These are phyloP conservation scores for Exidia glandulosa DNA, from an alignment of 768 basidiomycete species.

Conservation along the genomic window DNA sequence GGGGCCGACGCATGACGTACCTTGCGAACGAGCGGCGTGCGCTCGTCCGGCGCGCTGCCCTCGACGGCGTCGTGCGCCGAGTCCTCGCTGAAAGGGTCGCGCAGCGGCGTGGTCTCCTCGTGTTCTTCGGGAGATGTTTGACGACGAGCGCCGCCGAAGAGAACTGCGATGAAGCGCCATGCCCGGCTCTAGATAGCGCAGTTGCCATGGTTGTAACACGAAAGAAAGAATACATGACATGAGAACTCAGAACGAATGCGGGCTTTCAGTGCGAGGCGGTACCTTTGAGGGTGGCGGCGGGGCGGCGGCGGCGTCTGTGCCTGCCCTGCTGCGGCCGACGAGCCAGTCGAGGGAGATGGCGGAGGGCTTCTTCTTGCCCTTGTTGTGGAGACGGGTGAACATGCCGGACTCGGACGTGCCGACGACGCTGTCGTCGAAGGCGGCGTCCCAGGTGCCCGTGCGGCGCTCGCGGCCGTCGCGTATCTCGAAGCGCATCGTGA, in stretches of 20 bases:
- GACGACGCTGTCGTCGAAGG: not conserved
- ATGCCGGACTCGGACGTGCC: not conserved
- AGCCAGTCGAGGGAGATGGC: not conserved
- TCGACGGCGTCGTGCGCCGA: not conserved
- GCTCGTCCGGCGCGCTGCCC: no score
- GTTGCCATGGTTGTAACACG: not conserved
- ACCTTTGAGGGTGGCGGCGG: not conserved
- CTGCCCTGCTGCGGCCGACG: not conserved
- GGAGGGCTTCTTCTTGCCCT: not conserved
- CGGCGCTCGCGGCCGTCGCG: conserved; percentile 2
- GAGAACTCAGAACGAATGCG: not conserved
- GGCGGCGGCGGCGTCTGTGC: not conserved
- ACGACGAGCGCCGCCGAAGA: not conserved
- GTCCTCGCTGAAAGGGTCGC: not conserved
- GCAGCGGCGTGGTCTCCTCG: not conserved
- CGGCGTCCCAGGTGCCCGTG: not conserved
- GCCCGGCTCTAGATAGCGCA: not conserved
- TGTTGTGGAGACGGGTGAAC: not conserved
- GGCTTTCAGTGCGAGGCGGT: not conserved
- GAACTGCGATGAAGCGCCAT: not conserved
- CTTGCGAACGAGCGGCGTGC: not conserved
- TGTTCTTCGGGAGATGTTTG: not conserved
- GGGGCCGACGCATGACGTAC: not conserved
- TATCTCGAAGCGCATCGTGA: conserved; percentile 2
- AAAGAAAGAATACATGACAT: not conserved